Conservation (phyloP, 2,329 filamentous ascomycete genomes). For the Hypoxylon sp. region DNA sequence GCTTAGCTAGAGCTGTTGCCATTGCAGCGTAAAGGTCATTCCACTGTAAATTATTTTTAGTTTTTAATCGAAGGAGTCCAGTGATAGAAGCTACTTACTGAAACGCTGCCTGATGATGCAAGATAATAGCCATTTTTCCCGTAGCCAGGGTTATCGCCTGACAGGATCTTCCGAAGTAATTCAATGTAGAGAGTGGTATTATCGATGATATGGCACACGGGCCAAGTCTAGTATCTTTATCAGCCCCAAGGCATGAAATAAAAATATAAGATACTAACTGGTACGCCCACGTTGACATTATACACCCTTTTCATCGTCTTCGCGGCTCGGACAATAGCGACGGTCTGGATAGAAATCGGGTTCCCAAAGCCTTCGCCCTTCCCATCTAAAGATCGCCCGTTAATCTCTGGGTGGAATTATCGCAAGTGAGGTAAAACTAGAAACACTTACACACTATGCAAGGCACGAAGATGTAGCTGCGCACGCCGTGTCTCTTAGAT, state of each 20-base stretch:
- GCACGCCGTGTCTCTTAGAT: conserved; percentile 56
- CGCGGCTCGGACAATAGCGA: conserved; percentile 60
- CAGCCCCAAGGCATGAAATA: conserved; percentile 3
- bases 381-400: conserved; percentile 54
- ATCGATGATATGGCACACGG: conserved; percentile 64
- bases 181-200: conserved; percentile 60
- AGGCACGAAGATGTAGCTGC: conserved; percentile 64
- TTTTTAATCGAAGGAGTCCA: neutral
- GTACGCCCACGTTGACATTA: conserved; percentile 54
- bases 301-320: conserved; percentile 56
- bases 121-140: conserved; percentile 63
- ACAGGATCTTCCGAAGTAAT: conserved; percentile 59
- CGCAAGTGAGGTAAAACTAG: neutral
- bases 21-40: conserved; percentile 62
- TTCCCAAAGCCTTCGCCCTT: conserved; percentile 63
- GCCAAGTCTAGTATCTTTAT: conserved; percentile 55
- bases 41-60: conserved; percentile 52
- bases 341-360: conserved; percentile 63
- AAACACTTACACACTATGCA: conserved; percentile 61
- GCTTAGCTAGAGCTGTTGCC: conserved; percentile 55
- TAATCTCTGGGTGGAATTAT: neutral
- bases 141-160: conserved; percentile 51
- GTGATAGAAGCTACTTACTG: conserved; percentile 33
- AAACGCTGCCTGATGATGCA: conserved; percentile 60
- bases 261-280: conserved; percentile 46